These are phyloP conservation scores for Silene coronaria DNA, from an alignment of 179 eudicot species.

Conservation along the genomic window DNA sequence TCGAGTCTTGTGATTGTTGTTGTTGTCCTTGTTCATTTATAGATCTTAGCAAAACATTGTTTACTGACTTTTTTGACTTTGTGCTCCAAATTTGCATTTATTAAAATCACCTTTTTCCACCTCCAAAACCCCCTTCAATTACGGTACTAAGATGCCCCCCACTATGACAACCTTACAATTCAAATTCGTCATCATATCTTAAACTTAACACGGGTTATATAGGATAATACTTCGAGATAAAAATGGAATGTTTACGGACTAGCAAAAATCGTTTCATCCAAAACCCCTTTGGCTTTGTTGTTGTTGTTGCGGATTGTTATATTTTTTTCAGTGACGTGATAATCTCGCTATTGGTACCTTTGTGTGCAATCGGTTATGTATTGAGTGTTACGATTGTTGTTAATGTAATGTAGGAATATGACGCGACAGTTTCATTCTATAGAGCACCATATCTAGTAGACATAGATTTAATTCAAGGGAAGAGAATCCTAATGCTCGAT, in stretches of 20 bases:
- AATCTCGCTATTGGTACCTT: background rate
- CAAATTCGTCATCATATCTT: background rate
- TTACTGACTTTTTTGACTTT: constrained; percentile 19
- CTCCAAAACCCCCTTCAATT: constrained; percentile 8
- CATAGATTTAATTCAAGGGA: constrained; percentile 59
- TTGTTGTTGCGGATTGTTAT: background rate
- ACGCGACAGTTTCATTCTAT: constrained; percentile 54
- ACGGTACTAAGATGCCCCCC: constrained; percentile 14
- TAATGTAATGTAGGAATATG: constrained; percentile 60
- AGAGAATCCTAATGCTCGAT: constrained; percentile 63
- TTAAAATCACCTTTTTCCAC: constrained; percentile 16
- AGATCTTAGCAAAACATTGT: background rate
- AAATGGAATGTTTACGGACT: too few relatives aligned
- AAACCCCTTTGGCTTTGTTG: too few relatives aligned
- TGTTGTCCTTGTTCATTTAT: constrained; percentile 7
- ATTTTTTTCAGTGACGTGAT: background rate
- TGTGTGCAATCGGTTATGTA: background rate
- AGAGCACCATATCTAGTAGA: constrained; percentile 85
- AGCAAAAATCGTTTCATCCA: too few relatives aligned
- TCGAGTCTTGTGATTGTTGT: constrained; percentile 11
- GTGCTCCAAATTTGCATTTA: constrained; percentile 12
- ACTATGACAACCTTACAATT: background rate
- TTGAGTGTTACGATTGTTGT: background rate
- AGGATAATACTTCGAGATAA: too few relatives aligned
- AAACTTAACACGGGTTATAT: too few relatives aligned